Conservation (phyloP, 1,139 yeast species). For the Geotrichum restrictum region DNA sequence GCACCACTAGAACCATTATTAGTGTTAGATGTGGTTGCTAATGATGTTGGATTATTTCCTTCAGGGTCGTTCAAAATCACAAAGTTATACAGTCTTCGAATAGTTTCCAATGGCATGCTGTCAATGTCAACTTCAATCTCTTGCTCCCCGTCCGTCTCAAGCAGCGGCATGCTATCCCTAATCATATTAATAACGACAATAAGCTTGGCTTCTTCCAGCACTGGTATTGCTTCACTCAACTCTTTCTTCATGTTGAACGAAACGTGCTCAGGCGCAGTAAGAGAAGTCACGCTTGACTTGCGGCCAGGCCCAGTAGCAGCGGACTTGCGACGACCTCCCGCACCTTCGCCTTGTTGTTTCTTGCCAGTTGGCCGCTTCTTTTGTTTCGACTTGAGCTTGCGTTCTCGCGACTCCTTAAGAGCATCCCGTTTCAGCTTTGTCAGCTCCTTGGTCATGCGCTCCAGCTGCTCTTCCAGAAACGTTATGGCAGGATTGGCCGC, state of each 20-base stretch:
- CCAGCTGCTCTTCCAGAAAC: conserved; percentile 79
- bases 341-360: not conserved
- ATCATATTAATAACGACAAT: conserved; percentile 81
- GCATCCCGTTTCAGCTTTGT: conserved; percentile 71
- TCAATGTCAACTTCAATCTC: conserved; percentile 96
- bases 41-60: not conserved
- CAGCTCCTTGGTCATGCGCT: conserved; percentile 79
- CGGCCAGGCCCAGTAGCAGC: conserved; percentile 22
- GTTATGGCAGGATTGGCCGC: conserved; percentile 87
- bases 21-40: no score
- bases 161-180: conserved; percentile 76
- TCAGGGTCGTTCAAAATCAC: conserved; percentile 27
- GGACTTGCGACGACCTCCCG: conserved; percentile 25
- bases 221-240: conserved; percentile 76
- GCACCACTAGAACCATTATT: not conserved
- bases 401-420: conserved; percentile 49
- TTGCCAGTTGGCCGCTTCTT: conserved; percentile 15
- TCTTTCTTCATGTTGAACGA: conserved; percentile 97
- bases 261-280: conserved; percentile 28
- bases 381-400: conserved; percentile 28
- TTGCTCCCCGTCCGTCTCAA: conserved; percentile 65
- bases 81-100: conserved; percentile 74
- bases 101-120: conserved; percentile 78
- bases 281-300: conserved; percentile 23
- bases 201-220: conserved; percentile 70